A percentile compares a stretch with the other conserved stretches of the same genome.
Conservation (phyloP, 116 monocot genomes). For the Cymodocea nodosa region DNA sequence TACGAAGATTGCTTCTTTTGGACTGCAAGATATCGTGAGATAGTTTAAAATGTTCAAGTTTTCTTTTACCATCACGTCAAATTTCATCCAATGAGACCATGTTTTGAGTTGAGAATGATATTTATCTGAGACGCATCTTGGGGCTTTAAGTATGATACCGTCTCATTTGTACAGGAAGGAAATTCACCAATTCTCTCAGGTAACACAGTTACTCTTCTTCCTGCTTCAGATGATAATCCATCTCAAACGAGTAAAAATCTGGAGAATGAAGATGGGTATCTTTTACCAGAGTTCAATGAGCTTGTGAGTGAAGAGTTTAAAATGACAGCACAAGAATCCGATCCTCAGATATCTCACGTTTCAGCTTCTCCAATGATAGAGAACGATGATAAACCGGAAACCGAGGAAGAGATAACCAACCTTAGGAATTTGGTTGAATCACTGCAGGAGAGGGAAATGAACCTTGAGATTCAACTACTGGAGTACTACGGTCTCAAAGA, state of each 20-base stretch:
- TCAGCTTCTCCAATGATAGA: not conserved
- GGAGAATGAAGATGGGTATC: constrained; percentile 35
- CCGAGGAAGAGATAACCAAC: constrained; percentile 44
- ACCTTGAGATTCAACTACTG: constrained; percentile 40
- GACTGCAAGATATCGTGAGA: not conserved
- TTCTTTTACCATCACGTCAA: too few relatives aligned
- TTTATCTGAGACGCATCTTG: too few relatives aligned
- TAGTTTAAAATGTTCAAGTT: too few relatives aligned
- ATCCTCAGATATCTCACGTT: not conserved
- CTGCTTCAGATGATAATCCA: constrained; percentile 1
- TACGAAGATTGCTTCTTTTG: not conserved
- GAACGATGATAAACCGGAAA: not conserved
- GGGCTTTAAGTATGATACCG: not conserved
- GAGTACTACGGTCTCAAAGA: constrained; percentile 49
- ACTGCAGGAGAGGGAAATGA: constrained; percentile 50
- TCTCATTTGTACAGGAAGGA: constrained; percentile 24
- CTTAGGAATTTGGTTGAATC: constrained; percentile 35
- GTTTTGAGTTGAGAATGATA: too few relatives aligned
- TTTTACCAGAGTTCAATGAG: constrained; percentile 61
- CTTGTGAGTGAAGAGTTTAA: constrained; percentile 30
- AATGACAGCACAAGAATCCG: constrained; percentile 4
- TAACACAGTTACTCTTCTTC: constrained; percentile 19
- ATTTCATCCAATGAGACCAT: too few relatives aligned
- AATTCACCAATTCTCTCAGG: constrained; percentile 16
- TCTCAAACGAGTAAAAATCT: constrained; percentile 29